Percentiles rank a stretch among this genome's conserved stretches.
These are phyloP conservation scores for Pleurotus salmoneostramineus DNA, from an alignment of 768 basidiomycete genomes.

Conservation along the genomic window DNA sequence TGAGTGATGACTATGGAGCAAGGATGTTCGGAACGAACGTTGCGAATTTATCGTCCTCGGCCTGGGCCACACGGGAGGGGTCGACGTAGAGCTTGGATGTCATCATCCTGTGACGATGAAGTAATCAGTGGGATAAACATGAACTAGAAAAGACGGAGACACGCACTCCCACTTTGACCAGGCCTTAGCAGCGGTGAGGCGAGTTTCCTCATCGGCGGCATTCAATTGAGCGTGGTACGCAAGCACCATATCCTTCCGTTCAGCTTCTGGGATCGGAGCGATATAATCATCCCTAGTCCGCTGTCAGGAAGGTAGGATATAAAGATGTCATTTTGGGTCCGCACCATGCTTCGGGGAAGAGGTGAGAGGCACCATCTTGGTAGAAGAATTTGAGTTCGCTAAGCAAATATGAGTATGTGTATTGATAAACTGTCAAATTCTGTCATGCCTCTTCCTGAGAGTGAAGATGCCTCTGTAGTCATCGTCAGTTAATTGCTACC, in stretches of 20 bases:
- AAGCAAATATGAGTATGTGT: not conserved
- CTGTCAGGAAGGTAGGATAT: not conserved
- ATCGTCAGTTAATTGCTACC: not conserved
- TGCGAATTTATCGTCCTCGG: slow-evolving; percentile 71
- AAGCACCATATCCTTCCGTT: slow-evolving; percentile 74
- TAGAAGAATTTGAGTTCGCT: slow-evolving; percentile 91
- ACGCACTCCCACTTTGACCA: slow-evolving; percentile 92
- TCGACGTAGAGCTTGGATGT: slow-evolving; percentile 76
- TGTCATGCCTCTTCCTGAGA: slow-evolving; percentile 63
- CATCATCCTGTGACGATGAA: slow-evolving; percentile 54
- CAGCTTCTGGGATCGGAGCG: slow-evolving; percentile 73
- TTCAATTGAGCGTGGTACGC: slow-evolving; percentile 84
- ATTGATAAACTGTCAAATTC: not conserved
- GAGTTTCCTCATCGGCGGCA: slow-evolving; percentile 61
- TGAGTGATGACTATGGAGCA: not conserved
- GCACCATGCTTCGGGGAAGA: slow-evolving; percentile 89
- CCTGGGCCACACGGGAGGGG: slow-evolving; percentile 61
- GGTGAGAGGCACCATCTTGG: slow-evolving; percentile 76
- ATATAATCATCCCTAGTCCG: slow-evolving; percentile 74
- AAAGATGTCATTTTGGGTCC: slow-evolving; percentile 8
- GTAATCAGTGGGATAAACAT: not conserved
- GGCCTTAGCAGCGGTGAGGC: slow-evolving; percentile 71
- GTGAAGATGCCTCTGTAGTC: slow-evolving; percentile 79
- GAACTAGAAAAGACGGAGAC: not conserved
- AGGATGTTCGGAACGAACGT: slow-evolving; percentile 41